phyloP scores from a whole-genome alignment of 1,284 basidiomycete genomes.

The Cutaneotrichosporon cutaneum region DNA sequence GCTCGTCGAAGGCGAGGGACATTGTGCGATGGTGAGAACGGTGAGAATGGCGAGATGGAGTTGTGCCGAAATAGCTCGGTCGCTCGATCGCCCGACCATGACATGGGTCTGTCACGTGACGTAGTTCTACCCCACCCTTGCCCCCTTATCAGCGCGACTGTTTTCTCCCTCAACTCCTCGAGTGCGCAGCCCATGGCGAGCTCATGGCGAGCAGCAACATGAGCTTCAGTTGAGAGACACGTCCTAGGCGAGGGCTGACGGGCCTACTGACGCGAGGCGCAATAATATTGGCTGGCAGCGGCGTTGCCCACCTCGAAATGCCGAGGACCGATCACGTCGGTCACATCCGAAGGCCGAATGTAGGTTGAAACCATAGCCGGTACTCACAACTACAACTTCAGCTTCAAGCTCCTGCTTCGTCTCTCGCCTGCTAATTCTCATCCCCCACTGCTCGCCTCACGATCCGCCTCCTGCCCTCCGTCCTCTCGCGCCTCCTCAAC shows the following conservation, averaged over 20 bases:
- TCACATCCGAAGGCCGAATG: not conserved
- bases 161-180: too few relatives aligned
- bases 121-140: not conserved
- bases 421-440: not conserved
- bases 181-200: too few relatives aligned
- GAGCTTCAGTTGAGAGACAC: too few relatives aligned
- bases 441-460: not conserved
- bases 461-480: not conserved
- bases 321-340: conserved; percentile 2
- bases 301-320: not conserved
- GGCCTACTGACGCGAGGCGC: too few relatives aligned
- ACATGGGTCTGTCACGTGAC: not conserved
- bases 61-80: not conserved
- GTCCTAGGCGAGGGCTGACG: too few relatives aligned
- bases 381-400: not conserved
- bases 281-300: not conserved
- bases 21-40: not conserved
- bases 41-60: not conserved
- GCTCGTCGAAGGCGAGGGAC: conserved; percentile 1
- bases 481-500: not conserved
- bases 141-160: too few relatives aligned
- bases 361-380: not conserved
- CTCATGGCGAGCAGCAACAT: too few relatives aligned
- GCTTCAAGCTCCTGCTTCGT: not conserved
- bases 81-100: not conserved